Base-by-base conservation (phyloP, 2,329 filamentous ascomycete genomes). In the Biscogniauxia sp. region DNA sequence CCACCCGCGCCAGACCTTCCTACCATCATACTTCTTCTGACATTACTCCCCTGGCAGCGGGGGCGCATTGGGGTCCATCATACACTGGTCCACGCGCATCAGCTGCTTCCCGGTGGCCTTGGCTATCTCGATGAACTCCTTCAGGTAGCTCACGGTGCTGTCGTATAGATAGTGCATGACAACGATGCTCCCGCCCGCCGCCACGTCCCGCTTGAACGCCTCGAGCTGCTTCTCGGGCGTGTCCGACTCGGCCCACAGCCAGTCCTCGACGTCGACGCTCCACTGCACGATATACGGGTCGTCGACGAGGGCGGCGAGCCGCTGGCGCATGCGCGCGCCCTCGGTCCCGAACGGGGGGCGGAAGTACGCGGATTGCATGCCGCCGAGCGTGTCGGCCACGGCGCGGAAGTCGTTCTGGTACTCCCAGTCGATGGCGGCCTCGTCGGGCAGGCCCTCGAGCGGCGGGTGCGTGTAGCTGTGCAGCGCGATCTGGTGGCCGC, bases 211-310 rank as follows among this genome's bases (percentile, higher is more conserved):
- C 70, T 84, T 80, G 75, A 91, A 90, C 13, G 87, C 85, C 3
- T 84, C 84, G 15, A 89, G 75, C 74, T 90, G 88, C 68, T 86
- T 86, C 76, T 89, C 84, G 0, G 88, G 88, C 3, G 86, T 89
- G 51, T 75, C 69, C 0, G 79, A 82, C 70, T 82, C 75, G 1
- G 85, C 87, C 86, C 87, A 91, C 23, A 88, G 69, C 86, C 87
- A 90, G 71, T 91, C 88, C 76, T 90, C 85, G 32, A 90, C 84
- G 68, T 91, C 88, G 52, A 91, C 84, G 68, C 82, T 86, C 88
- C 88, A 90, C 72, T 85, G 86, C 56, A 89, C 82, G 51, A 90
- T 82, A 65, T 84, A 82, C 0, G 85, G 81, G 15, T 82, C 78
- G 1, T 79, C 76, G 20, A 82, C 77, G 0, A 82, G 80, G 1